These are phyloP conservation scores for Lactarius trivialis DNA, from an alignment of 768 basidiomycete genomes.

Conservation along the genomic window DNA sequence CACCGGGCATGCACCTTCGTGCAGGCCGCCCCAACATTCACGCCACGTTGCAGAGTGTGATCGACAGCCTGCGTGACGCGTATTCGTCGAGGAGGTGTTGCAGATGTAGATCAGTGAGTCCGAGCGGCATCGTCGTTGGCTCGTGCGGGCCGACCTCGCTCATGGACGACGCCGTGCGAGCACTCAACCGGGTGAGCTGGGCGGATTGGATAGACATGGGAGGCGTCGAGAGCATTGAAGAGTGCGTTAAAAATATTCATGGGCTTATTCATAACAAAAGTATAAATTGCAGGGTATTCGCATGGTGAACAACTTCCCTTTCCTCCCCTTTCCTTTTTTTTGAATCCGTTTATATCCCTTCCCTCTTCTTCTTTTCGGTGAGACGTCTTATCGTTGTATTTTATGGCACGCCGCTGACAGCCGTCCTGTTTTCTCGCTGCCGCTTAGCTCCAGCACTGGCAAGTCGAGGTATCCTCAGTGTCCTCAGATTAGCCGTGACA, in stretches of 20 bases:
- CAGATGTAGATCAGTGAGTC: conserved; percentile 1
- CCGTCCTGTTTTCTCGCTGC: not conserved
- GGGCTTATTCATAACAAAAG: not conserved
- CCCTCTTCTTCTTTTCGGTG: not conserved
- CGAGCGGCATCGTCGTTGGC: conserved; percentile 35
- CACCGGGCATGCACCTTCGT: conserved; percentile 29
- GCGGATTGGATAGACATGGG: conserved; percentile 24
- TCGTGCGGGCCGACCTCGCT: conserved; percentile 38
- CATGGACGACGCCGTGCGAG: conserved; percentile 34
- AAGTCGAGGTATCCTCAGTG: no score
- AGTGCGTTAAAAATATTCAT: conserved; percentile 7
- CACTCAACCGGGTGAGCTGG: conserved; percentile 32
- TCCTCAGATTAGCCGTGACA: not conserved
- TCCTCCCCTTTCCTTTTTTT: not conserved
- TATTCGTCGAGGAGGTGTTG: conserved; percentile 15
- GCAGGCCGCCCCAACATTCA: conserved; percentile 27
- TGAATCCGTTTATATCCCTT: no score
- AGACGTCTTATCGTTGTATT: not conserved
- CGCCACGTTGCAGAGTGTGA: conserved; percentile 24
- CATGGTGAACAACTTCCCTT: not conserved
- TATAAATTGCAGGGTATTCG: not conserved
- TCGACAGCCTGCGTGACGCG: conserved; percentile 24
- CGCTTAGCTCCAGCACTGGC: not conserved
- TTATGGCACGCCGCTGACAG: no score
- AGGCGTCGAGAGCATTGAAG: conserved; percentile 22